Evolutionary conservation across 805 yeast genomes (phyloP), one percentile per base, ranked within the genome.

Genomic region (Saccharomycopsis fodiens): DNA sequence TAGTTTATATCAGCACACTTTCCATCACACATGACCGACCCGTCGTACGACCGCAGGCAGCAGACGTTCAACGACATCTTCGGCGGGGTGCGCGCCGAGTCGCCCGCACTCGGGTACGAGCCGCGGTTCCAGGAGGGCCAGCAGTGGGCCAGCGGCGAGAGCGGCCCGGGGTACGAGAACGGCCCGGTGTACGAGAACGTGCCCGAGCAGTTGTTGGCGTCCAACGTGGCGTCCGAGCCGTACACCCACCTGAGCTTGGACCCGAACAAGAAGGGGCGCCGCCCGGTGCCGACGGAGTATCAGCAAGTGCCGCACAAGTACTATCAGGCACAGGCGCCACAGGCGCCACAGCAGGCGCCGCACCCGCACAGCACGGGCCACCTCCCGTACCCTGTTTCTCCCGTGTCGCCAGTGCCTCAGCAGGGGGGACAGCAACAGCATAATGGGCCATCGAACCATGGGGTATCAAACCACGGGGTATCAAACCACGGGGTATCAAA

Each of bases 51-150:
- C 12, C 50, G 39, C 44, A 46, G 51, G 37, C 51, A 47, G 36
- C 44, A 45, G 21, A 47, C 51, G 12, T 47, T 45, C 39, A 44
- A 35, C 23, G 51, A 45, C 23, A 47, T 47, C 16, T 47, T 47
- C 41, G 51, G 51, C 31, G 51, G 37, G 12, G 19, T 12, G 17
- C 25, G 50, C n/a, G 13, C 15, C 42, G 45, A 36, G 20, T 23
- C 45, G 21, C 15, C 41, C 22, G 6, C 6, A 10, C 29, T 25
- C 6, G 10, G 29, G 29, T 32, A 32, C 36, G 19, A 32, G 20
- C 10, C 10, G 10, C 54, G 51, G 13, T 57, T 53, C 31, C 59
- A 54, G 35, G 54, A 39, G 25, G 56, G 48, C 22, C 44, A 39
- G 15, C 36, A 32, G 20, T 13, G 17, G 2, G 15, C 12, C 6